A percentile compares a stretch with the other conserved stretches of the same genome.
Evolutionary conservation across 1,284 basidiomycete species (phyloP).

Genomic region (Erythrobasidium hasegawianum): DNA sequence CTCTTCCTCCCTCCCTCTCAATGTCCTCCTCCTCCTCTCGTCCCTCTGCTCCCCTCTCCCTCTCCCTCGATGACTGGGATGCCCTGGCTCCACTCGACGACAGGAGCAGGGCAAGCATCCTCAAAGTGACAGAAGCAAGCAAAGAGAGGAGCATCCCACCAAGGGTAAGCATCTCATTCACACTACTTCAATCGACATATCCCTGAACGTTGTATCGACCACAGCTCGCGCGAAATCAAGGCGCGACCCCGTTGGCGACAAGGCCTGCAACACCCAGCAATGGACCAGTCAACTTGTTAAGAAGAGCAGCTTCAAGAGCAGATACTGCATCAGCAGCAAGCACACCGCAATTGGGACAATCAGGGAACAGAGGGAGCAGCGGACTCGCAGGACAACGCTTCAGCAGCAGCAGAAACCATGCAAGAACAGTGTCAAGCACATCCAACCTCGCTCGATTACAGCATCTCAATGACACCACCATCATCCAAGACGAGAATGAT

Average conservation of each 20-base stretch:
- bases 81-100: slow-evolving; percentile 69
- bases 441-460: slow-evolving; percentile 11
- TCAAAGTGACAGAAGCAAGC: slow-evolving; percentile 60
- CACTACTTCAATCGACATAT: neutral
- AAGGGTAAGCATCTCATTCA: slow-evolving; percentile 58
- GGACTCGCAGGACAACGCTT: neutral
- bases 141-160: slow-evolving; percentile 62
- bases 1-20: neutral
- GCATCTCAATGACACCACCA: neutral
- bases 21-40: slow-evolving; percentile 6
- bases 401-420: neutral
- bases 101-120: slow-evolving; percentile 64
- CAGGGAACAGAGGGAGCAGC: neutral
- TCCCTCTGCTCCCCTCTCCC: slow-evolving; percentile 35
- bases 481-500: neutral
- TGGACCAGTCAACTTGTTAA: slow-evolving; percentile 1
- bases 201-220: neutral
- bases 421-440: neutral
- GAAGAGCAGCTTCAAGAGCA: slow-evolving; percentile 24
- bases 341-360: slow-evolving; percentile 2
- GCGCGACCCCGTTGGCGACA: neutral
- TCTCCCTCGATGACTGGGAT: slow-evolving; percentile 79
- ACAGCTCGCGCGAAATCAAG: neutral
- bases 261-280: slow-evolving; percentile 12
- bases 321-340: slow-evolving; percentile 2